Evolutionary conservation across 495 filamentous ascomycete species (phyloP).

Genomic region (Polyplosphaeria fusca): DNA sequence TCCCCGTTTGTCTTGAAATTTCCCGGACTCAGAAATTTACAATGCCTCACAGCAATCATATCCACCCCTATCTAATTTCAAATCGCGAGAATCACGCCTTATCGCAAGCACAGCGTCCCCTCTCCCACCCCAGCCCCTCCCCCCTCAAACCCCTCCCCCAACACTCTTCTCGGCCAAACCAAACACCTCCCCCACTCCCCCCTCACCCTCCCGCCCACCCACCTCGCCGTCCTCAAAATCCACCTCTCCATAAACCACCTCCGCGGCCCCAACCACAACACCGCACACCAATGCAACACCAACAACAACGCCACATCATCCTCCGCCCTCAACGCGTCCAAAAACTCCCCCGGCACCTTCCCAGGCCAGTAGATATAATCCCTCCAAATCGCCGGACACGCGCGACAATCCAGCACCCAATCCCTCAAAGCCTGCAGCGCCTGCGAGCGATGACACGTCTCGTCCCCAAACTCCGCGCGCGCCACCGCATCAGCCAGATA

Average conservation of each 20-base stretch:
- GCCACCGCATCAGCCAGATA: neutral
- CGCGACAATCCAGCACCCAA: neutral
- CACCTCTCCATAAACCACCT: slow-evolving; percentile 5
- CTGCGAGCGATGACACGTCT: neutral
- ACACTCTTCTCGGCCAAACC: no score
- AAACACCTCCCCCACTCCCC: no score
- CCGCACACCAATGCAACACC: slow-evolving; percentile 8
- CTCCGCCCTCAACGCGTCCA: neutral
- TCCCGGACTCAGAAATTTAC: no score
- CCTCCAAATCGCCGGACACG: neutral
- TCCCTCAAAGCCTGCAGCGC: neutral
- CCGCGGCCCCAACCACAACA: neutral
- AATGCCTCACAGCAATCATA: no score
- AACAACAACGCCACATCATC: slow-evolving; percentile 1
- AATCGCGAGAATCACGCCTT: no score
- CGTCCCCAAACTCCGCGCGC: neutral
- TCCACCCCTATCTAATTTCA: no score
- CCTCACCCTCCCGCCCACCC: neutral
- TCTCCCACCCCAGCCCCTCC: no score
- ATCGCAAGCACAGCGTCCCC: no score
- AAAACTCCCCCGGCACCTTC: neutral
- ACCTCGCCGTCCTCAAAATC: neutral
- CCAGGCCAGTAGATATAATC: neutral
- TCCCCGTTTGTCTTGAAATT: no score
- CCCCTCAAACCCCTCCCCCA: no score